Base-by-base conservation (phyloP, 257 asterid species). In the Galeopsis tetrahit region DNA sequence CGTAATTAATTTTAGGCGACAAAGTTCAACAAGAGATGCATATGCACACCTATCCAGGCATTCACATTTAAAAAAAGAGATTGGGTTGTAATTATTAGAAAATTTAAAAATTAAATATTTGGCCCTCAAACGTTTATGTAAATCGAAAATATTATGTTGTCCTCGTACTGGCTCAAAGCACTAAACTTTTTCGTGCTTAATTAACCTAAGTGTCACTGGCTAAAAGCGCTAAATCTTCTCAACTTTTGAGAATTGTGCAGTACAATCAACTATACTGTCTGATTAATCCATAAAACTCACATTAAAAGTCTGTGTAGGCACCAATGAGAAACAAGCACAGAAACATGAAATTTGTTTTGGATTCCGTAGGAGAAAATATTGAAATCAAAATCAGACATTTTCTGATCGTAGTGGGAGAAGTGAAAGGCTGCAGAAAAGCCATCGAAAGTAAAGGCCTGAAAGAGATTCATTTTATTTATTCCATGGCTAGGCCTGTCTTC, bases 11-110 rank as follows among this genome's bases (percentile, higher is more conserved):
- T 71, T 42, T 72, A 8, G 48, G 43, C 59, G 67, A 60, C 72
- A 73, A 34, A 53, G 64, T 69, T 71, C 31, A 65, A 71, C 66
- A 43, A 28, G 62, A 53, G 43, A 60, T n/a, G 71, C 36, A 77
- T 61, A n/a, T 21, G 80, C 60, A 63, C 73, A 44, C 31, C 32
- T 71, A 72, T 68, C 66, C 67, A 72, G 7, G 61, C 63, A 42
- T 66, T 77, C 71, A 13, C 48, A 58, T 56, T 69, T 42, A 60
- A 61, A 70, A 68, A 58, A 56, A 44, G 69, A 73, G 66, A 69
- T 51, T 71, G 34, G 35, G 11, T 32, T 32, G 65, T 62, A 66
- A 55, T 63, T 72, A 11, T 46, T 44, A 8, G n/a, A 36, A 62
- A 57, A 64, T 40, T 60, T 33, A 32, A 31, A 53, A 42, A 31